phyloP scores from a whole-genome alignment of 1,284 basidiomycete genomes.

The Xanthoconium separans region DNA sequence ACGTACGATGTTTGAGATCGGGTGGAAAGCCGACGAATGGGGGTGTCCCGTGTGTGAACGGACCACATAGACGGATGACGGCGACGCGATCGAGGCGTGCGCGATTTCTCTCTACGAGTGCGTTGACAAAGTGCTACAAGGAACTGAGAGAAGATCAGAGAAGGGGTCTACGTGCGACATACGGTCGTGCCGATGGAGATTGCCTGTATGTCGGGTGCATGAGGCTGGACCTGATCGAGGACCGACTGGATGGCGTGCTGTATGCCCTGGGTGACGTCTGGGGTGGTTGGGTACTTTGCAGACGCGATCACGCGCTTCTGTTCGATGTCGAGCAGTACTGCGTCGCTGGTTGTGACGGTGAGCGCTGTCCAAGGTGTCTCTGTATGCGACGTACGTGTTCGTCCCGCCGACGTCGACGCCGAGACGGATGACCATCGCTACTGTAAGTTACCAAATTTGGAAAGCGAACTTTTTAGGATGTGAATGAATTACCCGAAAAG shows the following conservation, averaged over 20 bases:
- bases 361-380: no score
- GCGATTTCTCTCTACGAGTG: conserved; percentile 50
- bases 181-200: conserved; percentile 40
- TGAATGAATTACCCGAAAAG: conserved; percentile 18
- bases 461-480: conserved; percentile 4
- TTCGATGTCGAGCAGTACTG: conserved; percentile 32
- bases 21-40: conserved; percentile 40
- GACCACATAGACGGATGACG: conserved; percentile 51
- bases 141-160: not conserved
- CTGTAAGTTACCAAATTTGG: not conserved
- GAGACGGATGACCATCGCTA: conserved; percentile 15
- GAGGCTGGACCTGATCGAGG: conserved; percentile 26
- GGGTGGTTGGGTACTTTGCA: conserved; percentile 37
- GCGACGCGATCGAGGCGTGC: conserved; percentile 50
- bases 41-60: conserved; percentile 41
- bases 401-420: conserved; percentile 41
- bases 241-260: conserved; percentile 32
- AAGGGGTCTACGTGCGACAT: not conserved
- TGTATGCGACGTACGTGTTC: conserved; percentile 29
- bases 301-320: conserved; percentile 30
- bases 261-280: conserved; percentile 37
- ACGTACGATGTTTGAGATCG: conserved; percentile 32
- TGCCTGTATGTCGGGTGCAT: conserved; percentile 28
- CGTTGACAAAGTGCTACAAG: conserved; percentile 48
- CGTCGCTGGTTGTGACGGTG: conserved; percentile 28